Evolutionary conservation across 306 rosid species (phyloP), one percentile per base, ranked within the genome.

Genomic region (Alnus glutinosa): DNA sequence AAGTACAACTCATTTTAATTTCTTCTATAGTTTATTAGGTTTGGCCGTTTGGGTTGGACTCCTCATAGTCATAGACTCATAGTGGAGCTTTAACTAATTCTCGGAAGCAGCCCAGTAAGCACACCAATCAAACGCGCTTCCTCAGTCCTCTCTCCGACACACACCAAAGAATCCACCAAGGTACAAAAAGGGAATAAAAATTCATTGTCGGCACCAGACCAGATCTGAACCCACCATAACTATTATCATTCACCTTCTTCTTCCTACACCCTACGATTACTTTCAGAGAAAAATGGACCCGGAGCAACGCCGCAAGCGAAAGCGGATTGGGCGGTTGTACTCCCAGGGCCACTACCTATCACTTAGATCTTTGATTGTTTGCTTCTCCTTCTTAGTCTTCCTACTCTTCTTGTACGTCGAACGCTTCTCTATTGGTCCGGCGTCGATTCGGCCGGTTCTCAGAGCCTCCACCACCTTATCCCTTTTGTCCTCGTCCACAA

Each of bases 261-360:
- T 58, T 12, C 64, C 55, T 14, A 23, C 28, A 23, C 28, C 28
- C 28, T 23, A 23, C 28, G 28, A 23, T 23, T 23, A 23, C 39
- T 49, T 12, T 76, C 10, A 28, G 47, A 23, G 8, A 18, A 58
- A 44, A 19, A 92, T 93, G 99, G 99, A 95, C 9, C 54, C 88
- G 47, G 97, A 93, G 66, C 91, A 86, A 52, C 80, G 89, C 30
- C 81, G 96, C 48, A 94, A 86, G 81, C 85, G 94, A 74, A 93
- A 91, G 88, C 89, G 92, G 2, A 28, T 78, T 14, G 83, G 75
- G 23, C 51, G 84, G 74, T 44, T 88, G 42, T 81, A 47, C 76
- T 78, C 79, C 0, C 67, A 70, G 14, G 85, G 84, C 42, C 37
- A 9, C 13, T 58, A 36, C 34, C 79, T 86, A 49, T 76, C 89